A percentile compares a stretch with the other conserved stretches of the same genome.
Evolutionary conservation across 2,329 filamentous ascomycete genomes (phyloP).

Genomic region (Ophiostoma piceae): DNA sequence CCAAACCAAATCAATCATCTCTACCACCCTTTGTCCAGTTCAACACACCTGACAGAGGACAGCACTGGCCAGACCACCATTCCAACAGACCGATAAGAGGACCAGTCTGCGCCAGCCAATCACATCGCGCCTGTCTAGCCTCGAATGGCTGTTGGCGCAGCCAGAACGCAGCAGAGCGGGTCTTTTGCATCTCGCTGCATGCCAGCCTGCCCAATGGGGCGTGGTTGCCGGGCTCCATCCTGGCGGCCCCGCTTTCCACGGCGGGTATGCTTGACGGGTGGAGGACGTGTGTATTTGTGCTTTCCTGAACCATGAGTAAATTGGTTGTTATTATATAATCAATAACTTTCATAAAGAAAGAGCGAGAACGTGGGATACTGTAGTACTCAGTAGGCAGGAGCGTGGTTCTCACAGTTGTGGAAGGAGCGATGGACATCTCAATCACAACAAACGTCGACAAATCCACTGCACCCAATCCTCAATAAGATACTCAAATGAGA

Average conservation of each 20-base stretch:
- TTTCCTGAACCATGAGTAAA: neutral
- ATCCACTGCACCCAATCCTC: neutral
- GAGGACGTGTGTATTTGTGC: neutral
- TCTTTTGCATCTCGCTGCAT: slow-evolving; percentile 14
- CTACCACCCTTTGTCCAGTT: neutral
- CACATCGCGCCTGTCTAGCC: slow-evolving; percentile 14
- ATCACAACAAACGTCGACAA: neutral
- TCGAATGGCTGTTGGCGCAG: slow-evolving; percentile 20
- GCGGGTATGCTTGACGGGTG: slow-evolving; percentile 2
- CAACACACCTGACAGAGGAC: neutral
- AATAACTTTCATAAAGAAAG: neutral
- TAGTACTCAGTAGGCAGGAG: neutral
- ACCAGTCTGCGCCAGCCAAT: slow-evolving; percentile 18
- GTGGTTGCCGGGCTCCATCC: slow-evolving; percentile 16
- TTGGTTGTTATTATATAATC: neutral
- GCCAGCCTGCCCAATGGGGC: slow-evolving; percentile 22
- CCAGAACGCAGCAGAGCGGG: slow-evolving; percentile 18
- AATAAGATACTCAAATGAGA: neutral
- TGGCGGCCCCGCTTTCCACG: slow-evolving; percentile 23
- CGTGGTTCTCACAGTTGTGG: neutral
- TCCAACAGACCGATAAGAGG: slow-evolving; percentile 19
- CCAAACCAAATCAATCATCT: too few relatives aligned
- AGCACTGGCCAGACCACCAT: slow-evolving; percentile 8
- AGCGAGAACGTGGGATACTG: neutral
- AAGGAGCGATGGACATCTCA: neutral